Evolutionary conservation across 768 basidiomycete species (phyloP).

Genomic region (Kwoniella sp.): DNA sequence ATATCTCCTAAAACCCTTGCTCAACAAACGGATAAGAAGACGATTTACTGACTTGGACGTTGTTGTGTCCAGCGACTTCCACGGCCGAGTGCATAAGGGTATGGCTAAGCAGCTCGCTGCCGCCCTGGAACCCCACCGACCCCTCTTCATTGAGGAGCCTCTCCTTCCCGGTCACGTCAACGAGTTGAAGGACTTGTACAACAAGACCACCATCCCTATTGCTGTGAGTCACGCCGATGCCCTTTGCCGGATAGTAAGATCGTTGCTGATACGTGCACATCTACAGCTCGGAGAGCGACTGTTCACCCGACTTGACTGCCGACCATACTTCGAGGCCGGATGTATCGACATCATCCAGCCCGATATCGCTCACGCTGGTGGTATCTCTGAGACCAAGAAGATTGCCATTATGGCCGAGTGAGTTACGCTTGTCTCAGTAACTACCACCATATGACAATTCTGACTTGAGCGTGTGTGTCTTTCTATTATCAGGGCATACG

Average conservation of each 20-base stretch:
- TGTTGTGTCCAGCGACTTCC: slow-evolving; percentile 42
- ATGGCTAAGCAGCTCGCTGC: slow-evolving; percentile 54
- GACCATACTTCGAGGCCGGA: slow-evolving; percentile 53
- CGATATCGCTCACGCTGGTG: slow-evolving; percentile 52
- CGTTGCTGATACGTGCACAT: too few species aligned
- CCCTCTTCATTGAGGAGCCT: slow-evolving; percentile 54
- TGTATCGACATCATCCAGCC: slow-evolving; percentile 53
- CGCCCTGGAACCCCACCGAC: slow-evolving; percentile 51
- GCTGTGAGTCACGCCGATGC: slow-evolving; percentile 28
- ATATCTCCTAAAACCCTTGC: too few species aligned
- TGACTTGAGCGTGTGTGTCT: neutral
- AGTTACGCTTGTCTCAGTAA: slow-evolving; percentile 9
- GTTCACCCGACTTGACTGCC: slow-evolving; percentile 48
- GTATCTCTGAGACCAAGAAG: slow-evolving; percentile 53
- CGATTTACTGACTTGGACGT: neutral
- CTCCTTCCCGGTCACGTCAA: slow-evolving; percentile 50
- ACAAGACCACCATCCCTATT: slow-evolving; percentile 52
- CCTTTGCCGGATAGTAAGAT: too few species aligned
- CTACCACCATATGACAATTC: neutral
- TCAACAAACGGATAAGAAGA: too few species aligned
- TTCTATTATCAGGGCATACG: slow-evolving; percentile 59
- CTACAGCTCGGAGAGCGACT: slow-evolving; percentile 49
- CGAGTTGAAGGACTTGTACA: slow-evolving; percentile 51
- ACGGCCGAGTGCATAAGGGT: slow-evolving; percentile 53
- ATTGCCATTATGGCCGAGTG: slow-evolving; percentile 53